These are phyloP conservation scores for Pseudopithomyces chartarum DNA, from an alignment of 2,329 filamentous ascomycete species.

Conservation along the genomic window DNA sequence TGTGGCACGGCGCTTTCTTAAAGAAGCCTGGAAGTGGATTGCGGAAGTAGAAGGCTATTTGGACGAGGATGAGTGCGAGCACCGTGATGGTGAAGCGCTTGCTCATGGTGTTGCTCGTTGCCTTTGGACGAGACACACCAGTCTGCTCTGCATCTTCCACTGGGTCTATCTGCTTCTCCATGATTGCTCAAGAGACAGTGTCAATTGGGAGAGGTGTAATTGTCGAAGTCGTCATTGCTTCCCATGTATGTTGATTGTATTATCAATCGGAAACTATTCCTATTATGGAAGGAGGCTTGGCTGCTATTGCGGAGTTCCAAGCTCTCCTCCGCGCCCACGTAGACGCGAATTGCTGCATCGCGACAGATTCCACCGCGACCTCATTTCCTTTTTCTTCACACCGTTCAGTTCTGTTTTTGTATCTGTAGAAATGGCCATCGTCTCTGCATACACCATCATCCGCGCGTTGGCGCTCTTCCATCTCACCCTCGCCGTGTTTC, in stretches of 20 bases:
- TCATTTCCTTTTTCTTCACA: neutral
- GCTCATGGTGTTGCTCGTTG: neutral
- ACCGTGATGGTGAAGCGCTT: conserved; percentile 13
- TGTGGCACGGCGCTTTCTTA: neutral
- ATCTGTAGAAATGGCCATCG: conserved; percentile 68
- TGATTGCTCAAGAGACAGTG: neutral
- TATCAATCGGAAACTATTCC: neutral
- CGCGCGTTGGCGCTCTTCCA: conserved; percentile 83
- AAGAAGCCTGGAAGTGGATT: neutral
- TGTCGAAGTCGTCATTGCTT: neutral
- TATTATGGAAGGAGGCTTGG: neutral
- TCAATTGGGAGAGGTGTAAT: neutral
- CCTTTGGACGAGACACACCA: neutral
- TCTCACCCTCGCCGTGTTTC: conserved; percentile 80
- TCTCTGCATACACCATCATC: conserved; percentile 81
- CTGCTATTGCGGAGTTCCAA: conserved; percentile 19
- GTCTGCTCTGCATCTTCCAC: conserved; percentile 2
- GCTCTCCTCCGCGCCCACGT: conserved; percentile 17
- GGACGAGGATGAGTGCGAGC: conserved; percentile 9
- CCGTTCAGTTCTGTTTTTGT: neutral
- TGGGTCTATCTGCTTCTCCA: conserved; percentile 13
- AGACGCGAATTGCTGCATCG: conserved; percentile 1
- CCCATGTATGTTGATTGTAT: neutral
- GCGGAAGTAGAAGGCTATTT: neutral
- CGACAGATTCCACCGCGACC: neutral